These are phyloP conservation scores for Komagataella pseudopastoris DNA, from an alignment of 805 yeast genomes.

Conservation along the genomic window DNA sequence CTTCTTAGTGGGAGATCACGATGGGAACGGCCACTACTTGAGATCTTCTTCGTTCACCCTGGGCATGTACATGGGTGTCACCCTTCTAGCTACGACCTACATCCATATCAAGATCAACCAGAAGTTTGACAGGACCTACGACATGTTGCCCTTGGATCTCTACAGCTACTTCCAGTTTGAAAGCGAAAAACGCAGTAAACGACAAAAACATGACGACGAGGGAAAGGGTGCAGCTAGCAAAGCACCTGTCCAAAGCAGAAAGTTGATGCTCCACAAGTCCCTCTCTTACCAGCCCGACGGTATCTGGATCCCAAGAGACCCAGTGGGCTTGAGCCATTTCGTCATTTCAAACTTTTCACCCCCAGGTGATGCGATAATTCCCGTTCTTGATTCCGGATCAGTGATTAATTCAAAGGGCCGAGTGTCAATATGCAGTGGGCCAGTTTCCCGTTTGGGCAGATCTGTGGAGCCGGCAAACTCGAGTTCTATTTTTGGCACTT, in stretches of 20 bases:
- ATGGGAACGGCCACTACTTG: slow-evolving; percentile 13
- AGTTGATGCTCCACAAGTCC: slow-evolving; percentile 10
- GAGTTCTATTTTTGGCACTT: background rate
- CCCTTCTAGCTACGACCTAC: slow-evolving; percentile 39
- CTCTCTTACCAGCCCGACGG: slow-evolving; percentile 11
- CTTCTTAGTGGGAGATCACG: slow-evolving; percentile 40
- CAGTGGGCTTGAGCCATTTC: background rate
- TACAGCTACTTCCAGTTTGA: background rate
- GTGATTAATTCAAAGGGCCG: background rate
- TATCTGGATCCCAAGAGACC: slow-evolving; percentile 18
- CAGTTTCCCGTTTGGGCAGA: background rate
- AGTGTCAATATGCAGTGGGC: background rate
- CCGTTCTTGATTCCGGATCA: background rate
- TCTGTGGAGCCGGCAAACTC: background rate
- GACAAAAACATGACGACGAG: slow-evolving; percentile 1
- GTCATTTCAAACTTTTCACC: background rate
- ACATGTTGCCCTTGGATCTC: slow-evolving; percentile 22
- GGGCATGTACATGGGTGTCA: slow-evolving; percentile 30
- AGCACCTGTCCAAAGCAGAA: background rate
- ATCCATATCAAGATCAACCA: slow-evolving; percentile 40
- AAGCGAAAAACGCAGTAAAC: background rate
- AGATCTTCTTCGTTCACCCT: slow-evolving; percentile 32
- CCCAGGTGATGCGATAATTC: background rate
- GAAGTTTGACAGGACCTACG: slow-evolving; percentile 22
- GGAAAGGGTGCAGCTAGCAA: background rate